These are phyloP conservation scores for Lachnellula suecica DNA, from an alignment of 2,329 filamentous ascomycete species.

Conservation along the genomic window DNA sequence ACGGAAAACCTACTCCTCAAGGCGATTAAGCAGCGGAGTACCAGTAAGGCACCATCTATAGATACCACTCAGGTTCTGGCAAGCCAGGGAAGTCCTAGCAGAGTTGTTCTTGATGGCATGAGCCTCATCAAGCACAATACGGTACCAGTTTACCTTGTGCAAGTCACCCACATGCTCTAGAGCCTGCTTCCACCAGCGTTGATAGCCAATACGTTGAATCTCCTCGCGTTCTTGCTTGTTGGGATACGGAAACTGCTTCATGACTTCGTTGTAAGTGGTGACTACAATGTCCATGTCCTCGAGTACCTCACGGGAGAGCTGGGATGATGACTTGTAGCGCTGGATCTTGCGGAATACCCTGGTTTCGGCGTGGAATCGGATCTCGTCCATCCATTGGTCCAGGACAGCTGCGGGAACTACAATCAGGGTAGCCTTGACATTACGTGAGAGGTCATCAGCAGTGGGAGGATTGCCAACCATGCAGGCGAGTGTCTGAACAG, in stretches of 20 bases:
- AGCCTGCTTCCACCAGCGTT: conserved; percentile 36
- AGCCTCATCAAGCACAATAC: conserved; percentile 57
- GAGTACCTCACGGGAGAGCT: conserved; percentile 11
- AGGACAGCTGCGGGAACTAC: conserved; percentile 29
- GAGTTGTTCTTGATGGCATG: conserved; percentile 53
- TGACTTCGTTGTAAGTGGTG: conserved; percentile 28
- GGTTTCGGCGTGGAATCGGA: conserved; percentile 18
- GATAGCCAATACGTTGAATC: conserved; percentile 50
- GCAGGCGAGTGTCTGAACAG: conserved; percentile 45
- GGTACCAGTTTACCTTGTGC: conserved; percentile 43
- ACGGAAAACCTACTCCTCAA: conserved; percentile 28
- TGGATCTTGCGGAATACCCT: conserved; percentile 23
- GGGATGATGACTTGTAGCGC: conserved; percentile 19
- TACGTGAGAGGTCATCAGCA: conserved; percentile 33
- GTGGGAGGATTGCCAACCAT: conserved; percentile 39
- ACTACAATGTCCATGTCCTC: conserved; percentile 29
- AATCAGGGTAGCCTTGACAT: conserved; percentile 28
- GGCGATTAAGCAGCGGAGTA: conserved; percentile 29
- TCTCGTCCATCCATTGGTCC: conserved; percentile 31
- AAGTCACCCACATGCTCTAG: conserved; percentile 35
- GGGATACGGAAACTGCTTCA: conserved; percentile 79
- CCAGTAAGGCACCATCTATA: conserved; percentile 34
- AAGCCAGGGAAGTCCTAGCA: conserved; percentile 42
- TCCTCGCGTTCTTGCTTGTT: conserved; percentile 87
- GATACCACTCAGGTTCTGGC: conserved; percentile 33